These are phyloP conservation scores for Plasmopara muralis DNA, from an alignment of 352 stramenopile genomes.

Conservation along the genomic window DNA sequence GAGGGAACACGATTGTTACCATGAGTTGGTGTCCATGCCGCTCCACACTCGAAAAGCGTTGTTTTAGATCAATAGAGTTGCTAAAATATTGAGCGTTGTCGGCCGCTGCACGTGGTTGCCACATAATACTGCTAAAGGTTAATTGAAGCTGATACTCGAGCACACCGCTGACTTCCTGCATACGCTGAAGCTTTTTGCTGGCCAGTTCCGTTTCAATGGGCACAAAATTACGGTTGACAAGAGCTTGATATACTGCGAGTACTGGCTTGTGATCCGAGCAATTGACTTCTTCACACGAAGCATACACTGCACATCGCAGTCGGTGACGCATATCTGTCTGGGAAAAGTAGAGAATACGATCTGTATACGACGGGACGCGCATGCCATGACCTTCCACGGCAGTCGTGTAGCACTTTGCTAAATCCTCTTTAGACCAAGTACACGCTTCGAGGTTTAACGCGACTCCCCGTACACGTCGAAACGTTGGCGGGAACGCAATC, in stretches of 20 bases:
- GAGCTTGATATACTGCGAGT: constrained; percentile 57
- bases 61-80: constrained; percentile 18
- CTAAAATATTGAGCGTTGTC: constrained; percentile 12
- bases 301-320: constrained; percentile 63
- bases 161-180: constrained; percentile 56
- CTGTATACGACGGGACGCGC: constrained; percentile 86
- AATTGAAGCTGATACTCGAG: constrained; percentile 52
- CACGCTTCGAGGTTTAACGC: constrained; percentile 22
- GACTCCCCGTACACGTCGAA: constrained; percentile 48
- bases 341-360: constrained; percentile 84
- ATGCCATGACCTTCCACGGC: constrained; percentile 40
- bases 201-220: constrained; percentile 41
- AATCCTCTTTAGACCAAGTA: constrained; percentile 19
- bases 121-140: constrained; percentile 43
- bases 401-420: constrained; percentile 50
- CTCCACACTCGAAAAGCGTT: constrained; percentile 27
- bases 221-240: constrained; percentile 48
- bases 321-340: constrained; percentile 56
- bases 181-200: constrained; percentile 44
- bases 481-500: constrained; percentile 77
- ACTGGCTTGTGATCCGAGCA: constrained; percentile 86
- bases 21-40: constrained; percentile 35
- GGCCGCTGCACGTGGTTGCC: constrained; percentile 27
- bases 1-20: constrained; percentile 67
- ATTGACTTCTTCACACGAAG: constrained; percentile 60